Conservation (phyloP, 2,329 filamentous ascomycete genomes). For the Ophiostoma piceae region DNA sequence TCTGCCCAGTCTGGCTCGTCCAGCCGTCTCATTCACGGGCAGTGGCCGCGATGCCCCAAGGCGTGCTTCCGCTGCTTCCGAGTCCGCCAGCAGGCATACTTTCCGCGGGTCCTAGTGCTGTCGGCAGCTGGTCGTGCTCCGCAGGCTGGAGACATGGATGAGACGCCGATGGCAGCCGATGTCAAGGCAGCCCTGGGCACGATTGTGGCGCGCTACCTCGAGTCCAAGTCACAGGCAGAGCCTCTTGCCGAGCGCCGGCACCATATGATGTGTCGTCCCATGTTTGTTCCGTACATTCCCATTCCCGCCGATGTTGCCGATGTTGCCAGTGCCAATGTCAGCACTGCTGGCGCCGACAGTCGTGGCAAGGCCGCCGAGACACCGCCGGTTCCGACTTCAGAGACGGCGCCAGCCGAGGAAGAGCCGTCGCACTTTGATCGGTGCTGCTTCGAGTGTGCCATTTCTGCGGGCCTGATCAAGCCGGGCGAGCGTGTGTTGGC, state of each 20-base stretch:
- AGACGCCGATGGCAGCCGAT: background rate
- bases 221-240: background rate
- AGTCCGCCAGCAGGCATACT: background rate
- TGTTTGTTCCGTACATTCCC: slow-evolving; percentile 11
- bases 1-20: background rate
- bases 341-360: background rate
- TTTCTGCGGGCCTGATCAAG: background rate
- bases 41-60: background rate
- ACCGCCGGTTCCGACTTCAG: too few species aligned
- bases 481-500: slow-evolving; percentile 2
- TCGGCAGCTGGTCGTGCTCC: background rate
- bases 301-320: background rate
- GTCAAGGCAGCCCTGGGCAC: background rate
- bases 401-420: background rate
- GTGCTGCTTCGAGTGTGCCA: slow-evolving; percentile 10
- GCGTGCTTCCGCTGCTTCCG: background rate
- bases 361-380: background rate
- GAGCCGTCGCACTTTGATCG: background rate
- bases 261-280: background rate
- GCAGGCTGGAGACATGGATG: background rate
- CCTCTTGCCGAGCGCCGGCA: too few species aligned
- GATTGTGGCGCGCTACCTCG: background rate
- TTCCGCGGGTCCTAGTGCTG: background rate
- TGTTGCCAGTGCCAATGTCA: background rate
- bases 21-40: background rate